phyloP scores from a whole-genome alignment of 495 filamentous ascomycete species.

The Talaromyces ruber region DNA sequence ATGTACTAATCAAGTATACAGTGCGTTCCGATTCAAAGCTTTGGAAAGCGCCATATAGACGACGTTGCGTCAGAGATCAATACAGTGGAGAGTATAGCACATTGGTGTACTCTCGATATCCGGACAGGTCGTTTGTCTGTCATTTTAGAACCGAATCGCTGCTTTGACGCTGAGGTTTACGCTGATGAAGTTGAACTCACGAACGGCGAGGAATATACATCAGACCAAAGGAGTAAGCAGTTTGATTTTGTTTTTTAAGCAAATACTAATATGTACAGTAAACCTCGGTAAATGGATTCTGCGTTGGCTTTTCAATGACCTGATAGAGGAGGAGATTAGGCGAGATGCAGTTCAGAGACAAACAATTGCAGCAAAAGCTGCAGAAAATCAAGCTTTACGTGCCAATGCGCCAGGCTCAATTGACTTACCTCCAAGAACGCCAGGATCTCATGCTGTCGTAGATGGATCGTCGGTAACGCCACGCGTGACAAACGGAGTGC shows the following conservation, averaged over 20 bases:
- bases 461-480: conserved; percentile 52
- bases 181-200: conserved; percentile 74
- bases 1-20: conserved; percentile 18
- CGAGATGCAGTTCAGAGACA: conserved; percentile 68
- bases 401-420: conserved; percentile 57
- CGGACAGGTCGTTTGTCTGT: conserved; percentile 85
- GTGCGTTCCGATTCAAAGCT: conserved; percentile 78
- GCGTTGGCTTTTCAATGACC: conserved; percentile 79
- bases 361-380: conserved; percentile 50
- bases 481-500: conserved; percentile 51
- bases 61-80: conserved; percentile 85
- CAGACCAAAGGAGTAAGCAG: conserved; percentile 86
- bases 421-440: conserved; percentile 48
- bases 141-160: conserved; percentile 87
- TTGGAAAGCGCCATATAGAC: conserved; percentile 88
- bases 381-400: conserved; percentile 45
- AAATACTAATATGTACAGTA: conserved; percentile 41
- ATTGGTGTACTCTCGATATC: conserved; percentile 93
- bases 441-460: conserved; percentile 38
- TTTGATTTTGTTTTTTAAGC: background rate
- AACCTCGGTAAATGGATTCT: conserved; percentile 97
- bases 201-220: conserved; percentile 69
- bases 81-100: conserved; percentile 77
- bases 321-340: conserved; percentile 83
- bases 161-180: conserved; percentile 97